Evolutionary conservation across 352 stramenopile species (phyloP).

Genomic region (Phytopythium cucurbitacearum): DNA sequence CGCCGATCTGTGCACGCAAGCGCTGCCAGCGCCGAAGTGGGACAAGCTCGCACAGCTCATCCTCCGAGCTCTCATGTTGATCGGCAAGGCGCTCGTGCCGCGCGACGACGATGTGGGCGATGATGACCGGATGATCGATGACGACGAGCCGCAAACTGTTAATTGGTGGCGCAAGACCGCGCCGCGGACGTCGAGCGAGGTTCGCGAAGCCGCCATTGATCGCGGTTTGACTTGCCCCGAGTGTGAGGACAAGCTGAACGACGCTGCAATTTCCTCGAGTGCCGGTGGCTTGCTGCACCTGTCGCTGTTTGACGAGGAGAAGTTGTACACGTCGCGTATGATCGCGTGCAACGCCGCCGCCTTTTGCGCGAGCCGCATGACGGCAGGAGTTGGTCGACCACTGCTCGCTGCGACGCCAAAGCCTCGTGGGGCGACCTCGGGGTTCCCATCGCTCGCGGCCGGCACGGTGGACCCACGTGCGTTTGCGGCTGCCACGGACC

Average conservation of each 20-base stretch:
- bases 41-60: constrained; percentile 71
- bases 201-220: constrained; percentile 40
- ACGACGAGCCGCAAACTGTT: constrained; percentile 12
- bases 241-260: constrained; percentile 40
- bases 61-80: constrained; percentile 65
- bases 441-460: constrained; percentile 41
- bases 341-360: constrained; percentile 73
- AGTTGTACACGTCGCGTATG: constrained; percentile 78
- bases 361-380: constrained; percentile 74
- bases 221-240: constrained; percentile 25
- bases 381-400: constrained; percentile 6
- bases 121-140: constrained; percentile 11
- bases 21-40: constrained; percentile 58
- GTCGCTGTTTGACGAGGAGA: constrained; percentile 72
- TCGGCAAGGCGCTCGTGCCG: constrained; percentile 49
- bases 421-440: constrained; percentile 19
- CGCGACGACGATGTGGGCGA: constrained; percentile 27
- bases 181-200: constrained; percentile 38
- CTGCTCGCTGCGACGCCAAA: constrained; percentile 46
- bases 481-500: constrained; percentile 53
- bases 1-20: constrained; percentile 58
- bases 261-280: constrained; percentile 27
- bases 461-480: constrained; percentile 38
- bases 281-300: constrained; percentile 38
- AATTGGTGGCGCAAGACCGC: constrained; percentile 56